Evolutionary conservation across 192 early-diverging fungal genomes (phyloP), one percentile per base, ranked within the genome.

Genomic region (Coemansia sp.): DNA sequence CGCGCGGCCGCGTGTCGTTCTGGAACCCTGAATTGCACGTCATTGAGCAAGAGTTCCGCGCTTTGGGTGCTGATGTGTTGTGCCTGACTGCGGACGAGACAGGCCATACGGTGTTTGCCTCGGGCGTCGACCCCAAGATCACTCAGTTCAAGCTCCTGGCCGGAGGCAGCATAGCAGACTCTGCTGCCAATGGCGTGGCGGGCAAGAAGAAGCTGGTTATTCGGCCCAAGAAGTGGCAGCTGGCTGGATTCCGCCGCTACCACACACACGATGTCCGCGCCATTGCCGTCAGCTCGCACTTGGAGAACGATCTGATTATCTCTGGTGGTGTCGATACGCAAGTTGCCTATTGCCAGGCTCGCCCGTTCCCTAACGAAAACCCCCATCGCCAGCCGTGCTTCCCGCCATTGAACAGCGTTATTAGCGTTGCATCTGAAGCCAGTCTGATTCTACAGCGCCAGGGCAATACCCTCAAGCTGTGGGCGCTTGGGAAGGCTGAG

Each of bases 181-280:
- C 32, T 13, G 46, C 40, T 47, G 55, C 32, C 13, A 66, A 63
- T 39, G 35, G 58, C 35, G 42, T 37, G 0, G 28, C 62, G 32
- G 66, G 43, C 8, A 68, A 60, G 40, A 57, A 46, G 28, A 32
- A 44, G n/a, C 55, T 30, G 28, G 4, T 10, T n/a, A 37, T 43
- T 2, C 59, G 69, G 44, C 33, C 47, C 40, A 38, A 66, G 58
- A 76, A 88, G 30, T 98, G 95, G 95, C 85, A 96, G 23, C 70
- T 92, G 43, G 81, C 92, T n/a, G 94, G 92, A 14, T 88, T 91
- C 66, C 88, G 94, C 57, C 88, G 94, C 62, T 96, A 92, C 80
- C 97, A 99, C 77, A 91, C 91, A 16, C 95, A 99, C 74, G 97
- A 99, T 74, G 94, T 99, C 38, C 89, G 94, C 30, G 91, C 96